These are phyloP conservation scores for Blumeria hordei DNA, from an alignment of 2,329 filamentous ascomycete species.

Conservation along the genomic window DNA sequence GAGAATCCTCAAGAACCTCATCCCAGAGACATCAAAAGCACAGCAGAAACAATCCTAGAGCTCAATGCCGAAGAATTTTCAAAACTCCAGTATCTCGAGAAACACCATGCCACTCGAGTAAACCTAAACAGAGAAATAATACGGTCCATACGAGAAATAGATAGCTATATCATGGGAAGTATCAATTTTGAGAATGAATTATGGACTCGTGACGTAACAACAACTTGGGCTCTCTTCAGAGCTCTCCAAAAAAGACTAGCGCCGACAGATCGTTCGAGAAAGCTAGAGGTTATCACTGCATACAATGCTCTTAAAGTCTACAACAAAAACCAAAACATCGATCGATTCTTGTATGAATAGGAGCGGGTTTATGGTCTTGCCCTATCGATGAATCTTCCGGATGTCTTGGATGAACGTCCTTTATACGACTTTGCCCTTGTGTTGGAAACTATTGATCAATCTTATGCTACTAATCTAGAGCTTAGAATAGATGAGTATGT, in stretches of 20 bases:
- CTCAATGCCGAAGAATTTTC: no score
- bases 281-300: background rate
- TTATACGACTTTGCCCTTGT: background rate
- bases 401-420: background rate
- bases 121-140: background rate
- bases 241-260: background rate
- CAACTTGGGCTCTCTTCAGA: background rate
- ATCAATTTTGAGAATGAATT: background rate
- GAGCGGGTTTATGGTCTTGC: background rate
- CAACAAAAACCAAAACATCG: background rate
- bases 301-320: background rate
- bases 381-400: background rate
- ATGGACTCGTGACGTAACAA: background rate
- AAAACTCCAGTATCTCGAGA: no score
- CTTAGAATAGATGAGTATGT: slow-evolving; percentile 1
- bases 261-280: background rate
- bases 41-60: no score
- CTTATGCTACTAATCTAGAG: slow-evolving; percentile 1
- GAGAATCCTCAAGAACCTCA: no score
- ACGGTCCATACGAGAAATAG: background rate
- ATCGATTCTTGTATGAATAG: background rate
- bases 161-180: slow-evolving; percentile 1
- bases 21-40: no score
- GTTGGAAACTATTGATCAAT: background rate
- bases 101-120: no score